Evolutionary conservation across 257 asterid species (phyloP), one percentile per base, ranked within the genome.

Genomic region (Craterostigma plantagineum): DNA sequence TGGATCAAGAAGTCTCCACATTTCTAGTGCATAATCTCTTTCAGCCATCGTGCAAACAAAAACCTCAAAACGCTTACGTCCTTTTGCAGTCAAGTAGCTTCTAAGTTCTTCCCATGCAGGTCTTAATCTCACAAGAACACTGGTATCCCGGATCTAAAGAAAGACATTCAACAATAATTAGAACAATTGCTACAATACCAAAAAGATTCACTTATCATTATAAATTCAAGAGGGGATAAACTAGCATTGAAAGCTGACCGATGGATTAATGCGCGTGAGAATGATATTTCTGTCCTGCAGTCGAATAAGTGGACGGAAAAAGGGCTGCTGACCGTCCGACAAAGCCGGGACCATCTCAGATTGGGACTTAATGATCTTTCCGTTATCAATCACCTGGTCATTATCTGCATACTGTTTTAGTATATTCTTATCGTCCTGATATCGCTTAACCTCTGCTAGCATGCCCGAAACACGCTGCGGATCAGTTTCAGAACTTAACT

Each of bases 1-100:
- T 14, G 97, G 95, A 59, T 87, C 97, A 53, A 87, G 95, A 60
- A 87, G 95, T 63, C 97, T 79, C 97, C 97, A 87, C 97, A 87
- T 87, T 67, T 87, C 97, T 61, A 87, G 50, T 40, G 97, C 97
- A 61, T 87, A 87, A 64, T 87, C 95, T 64, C 93, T 73, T 64
- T 87, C 97, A 33, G 97, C 97, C 97, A 87, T 87, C 18, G 97
- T 87, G 74, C 97, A 87, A 59, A 87, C 97, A 72, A 73, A 87
- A 64, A 87, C 95, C 59, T 87, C 97, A 58, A 87, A 87, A 13
- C 95, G 85, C 65, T 87, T 87, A 37, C 95, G 78, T 13, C 97
- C 97, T 84, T 63, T 76, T 34, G 97, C 97, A 63, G 85, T 87
- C 65, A 87, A 66, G 65, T 87, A 87, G 66, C 75, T 68, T 70